Base-by-base conservation (phyloP, 2,329 filamentous ascomycete species). In the Cladophialophora bantiana region DNA sequence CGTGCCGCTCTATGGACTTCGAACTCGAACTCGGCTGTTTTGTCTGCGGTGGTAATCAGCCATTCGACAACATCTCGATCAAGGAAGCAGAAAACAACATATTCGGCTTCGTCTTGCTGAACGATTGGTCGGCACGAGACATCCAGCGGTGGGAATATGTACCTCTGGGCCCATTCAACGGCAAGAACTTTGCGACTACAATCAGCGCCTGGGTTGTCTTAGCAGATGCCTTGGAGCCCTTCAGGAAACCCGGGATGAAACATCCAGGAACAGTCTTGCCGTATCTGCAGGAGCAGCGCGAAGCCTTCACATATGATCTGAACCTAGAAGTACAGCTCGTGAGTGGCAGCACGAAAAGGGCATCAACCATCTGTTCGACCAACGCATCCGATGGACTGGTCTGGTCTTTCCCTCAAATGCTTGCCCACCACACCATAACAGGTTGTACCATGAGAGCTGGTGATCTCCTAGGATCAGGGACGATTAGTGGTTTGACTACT, bases 11-110 rank as follows among this genome's bases (percentile, higher is more conserved):
- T 73, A 80, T 95, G 1, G 92, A 95, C 73, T 88, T 94, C 38
- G 92, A 95, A 77, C 83, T 95, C 1, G 92, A 95, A 77, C 79
- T 95, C 13, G 92, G 90, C 90, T 94, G 72, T 83, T 94, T 9
- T 87, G 86, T 76, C 84, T 79, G 59, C 80, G 83, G 0, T 92
- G 90, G 73, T 77, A 83, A 1, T 81, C 91, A 72, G 90, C 90
- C 5, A 78, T 85, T 61, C 84, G 54, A 53, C 15, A 42, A 87
- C 0, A 83, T 94, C 31, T 77, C 81, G 0, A 84, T 94, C 31
- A 78, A 81, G 2, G 79, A 89, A 48, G 91, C 91, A 0, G 86
- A 89, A 58, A 85, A 91, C 20, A 84, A 88, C 73, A 83, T 95
- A 34, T 94, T 94, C 74, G 92, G 92, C 9, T 83, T 92, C 20